These are phyloP conservation scores for Vanilla planifolia DNA, from an alignment of 106 monocot genomes.

Conservation along the genomic window DNA sequence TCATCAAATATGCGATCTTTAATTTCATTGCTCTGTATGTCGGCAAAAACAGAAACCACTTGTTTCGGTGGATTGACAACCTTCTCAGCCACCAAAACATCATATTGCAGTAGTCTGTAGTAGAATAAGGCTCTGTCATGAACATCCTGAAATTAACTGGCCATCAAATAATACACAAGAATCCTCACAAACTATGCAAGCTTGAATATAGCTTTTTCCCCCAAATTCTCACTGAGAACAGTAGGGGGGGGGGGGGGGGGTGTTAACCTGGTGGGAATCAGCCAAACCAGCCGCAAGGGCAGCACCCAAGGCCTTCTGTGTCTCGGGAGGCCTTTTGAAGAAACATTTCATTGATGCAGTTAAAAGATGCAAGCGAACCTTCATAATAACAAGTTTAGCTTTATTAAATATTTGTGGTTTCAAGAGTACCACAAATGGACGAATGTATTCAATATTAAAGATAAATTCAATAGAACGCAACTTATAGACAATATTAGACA, in stretches of 20 bases:
- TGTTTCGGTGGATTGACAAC: conserved; percentile 97
- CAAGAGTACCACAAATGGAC: too few species aligned
- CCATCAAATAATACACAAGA: conserved; percentile 9
- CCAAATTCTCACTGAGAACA: not conserved
- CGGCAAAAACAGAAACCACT: conserved; percentile 98
- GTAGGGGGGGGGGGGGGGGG: conserved; percentile 2
- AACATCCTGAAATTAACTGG: conserved; percentile 74
- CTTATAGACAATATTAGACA: too few species aligned
- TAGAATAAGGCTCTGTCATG: conserved; percentile 98
- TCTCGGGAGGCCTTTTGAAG: conserved; percentile 93
- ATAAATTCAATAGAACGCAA: too few species aligned
- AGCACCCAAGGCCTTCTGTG: conserved; percentile 82
- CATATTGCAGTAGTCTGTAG: conserved; percentile 93
- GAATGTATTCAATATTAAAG: too few species aligned
- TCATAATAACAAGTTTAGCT: conserved; percentile 13
- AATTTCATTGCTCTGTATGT: conserved; percentile 89
- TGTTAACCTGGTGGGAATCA: conserved; percentile 73
- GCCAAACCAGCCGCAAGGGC: conserved; percentile 84
- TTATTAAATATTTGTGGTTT: not conserved
- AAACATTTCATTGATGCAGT: conserved; percentile 97
- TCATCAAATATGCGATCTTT: conserved; percentile 99
- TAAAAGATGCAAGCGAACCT: conserved; percentile 95
- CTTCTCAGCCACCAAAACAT: conserved; percentile 71
- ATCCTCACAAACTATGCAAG: not conserved
- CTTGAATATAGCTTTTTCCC: not conserved